Evolutionary conservation across 306 rosid genomes (phyloP), one percentile per base, ranked within the genome.

Genomic region (Rosa chinensis): DNA sequence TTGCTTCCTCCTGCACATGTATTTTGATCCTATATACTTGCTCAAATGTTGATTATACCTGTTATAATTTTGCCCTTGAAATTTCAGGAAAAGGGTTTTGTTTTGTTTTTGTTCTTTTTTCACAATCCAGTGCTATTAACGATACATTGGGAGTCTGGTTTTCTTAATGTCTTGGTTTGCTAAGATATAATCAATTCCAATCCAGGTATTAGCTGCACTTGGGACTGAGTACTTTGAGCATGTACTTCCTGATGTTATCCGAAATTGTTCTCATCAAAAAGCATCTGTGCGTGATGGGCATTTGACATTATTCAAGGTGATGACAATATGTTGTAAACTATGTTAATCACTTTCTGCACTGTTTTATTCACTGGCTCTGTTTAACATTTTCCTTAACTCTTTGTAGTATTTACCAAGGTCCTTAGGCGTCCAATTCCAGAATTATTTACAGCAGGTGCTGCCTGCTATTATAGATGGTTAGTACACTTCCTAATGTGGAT

Each of bases 251-350:
- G 99, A 95, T 83, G 76, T 92, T 84, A 87, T 92, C 85, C 92
- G 90, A 77, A 90, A 90, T 80, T 95, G 99, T 84, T 92, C 99
- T 80, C 95, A 95, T 88, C 97, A 83, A 80, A 95, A 81, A 87
- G 97, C 98, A 43, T 87, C 98, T 78, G 98, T 95, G 39, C 97
- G 99, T 59, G 99, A 95, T 81, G 99, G 99, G 81, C 90, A 95
- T 80, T 87, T 95, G 79, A 95, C 99, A 2, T 86, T 95, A 66
- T 95, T 95, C 86, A 92, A 95, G 99, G 99, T 95, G 87, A 85
- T 70, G 49, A 35, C 79, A 25, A 64, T 58, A 37, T 68, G 62
- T 14, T 74, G 8, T 49, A 10, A 45, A 58, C 21, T 18, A 62
- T 58, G 72, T 66, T 70, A 35, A 44, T 40, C 14, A 25, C 49